Conservation (phyloP, 2,329 filamentous ascomycete genomes). For the Arthrobotrys conoides region DNA sequence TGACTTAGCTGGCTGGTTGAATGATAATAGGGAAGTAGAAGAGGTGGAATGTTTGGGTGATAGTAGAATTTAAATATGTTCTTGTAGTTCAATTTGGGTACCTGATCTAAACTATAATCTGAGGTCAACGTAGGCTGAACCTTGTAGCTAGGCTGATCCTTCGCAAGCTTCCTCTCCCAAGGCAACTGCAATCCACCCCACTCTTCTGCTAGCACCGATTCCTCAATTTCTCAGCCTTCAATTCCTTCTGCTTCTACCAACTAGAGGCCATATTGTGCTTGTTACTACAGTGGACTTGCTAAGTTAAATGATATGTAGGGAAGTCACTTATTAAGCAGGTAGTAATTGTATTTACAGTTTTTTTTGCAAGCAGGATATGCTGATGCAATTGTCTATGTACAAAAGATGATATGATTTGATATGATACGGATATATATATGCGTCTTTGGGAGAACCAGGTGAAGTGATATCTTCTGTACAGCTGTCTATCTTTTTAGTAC, state of each 20-base stretch:
- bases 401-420: neutral
- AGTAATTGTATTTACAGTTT: neutral
- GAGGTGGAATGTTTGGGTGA: no score
- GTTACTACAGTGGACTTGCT: no score
- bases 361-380: neutral
- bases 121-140: neutral
- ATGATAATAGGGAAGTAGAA: no score
- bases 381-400: neutral
- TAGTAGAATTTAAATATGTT: no score
- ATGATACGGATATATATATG: conserved; percentile 10
- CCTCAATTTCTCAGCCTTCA: neutral
- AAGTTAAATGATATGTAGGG: neutral
- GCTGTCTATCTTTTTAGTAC: conserved; percentile 16
- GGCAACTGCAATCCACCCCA: neutral
- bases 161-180: neutral
- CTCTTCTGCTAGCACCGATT: neutral
- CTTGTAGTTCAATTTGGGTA: no score
- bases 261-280: neutral
- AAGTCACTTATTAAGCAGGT: no score
- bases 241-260: neutral
- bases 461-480: conserved; percentile 27
- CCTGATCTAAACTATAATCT: no score
- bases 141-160: neutral
- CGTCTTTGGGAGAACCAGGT: conserved; percentile 2
- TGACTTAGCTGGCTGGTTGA: no score